Evolutionary conservation across 768 basidiomycete genomes (phyloP), one percentile per base, ranked within the genome.

Genomic region (Kwoniella botswanensis): DNA sequence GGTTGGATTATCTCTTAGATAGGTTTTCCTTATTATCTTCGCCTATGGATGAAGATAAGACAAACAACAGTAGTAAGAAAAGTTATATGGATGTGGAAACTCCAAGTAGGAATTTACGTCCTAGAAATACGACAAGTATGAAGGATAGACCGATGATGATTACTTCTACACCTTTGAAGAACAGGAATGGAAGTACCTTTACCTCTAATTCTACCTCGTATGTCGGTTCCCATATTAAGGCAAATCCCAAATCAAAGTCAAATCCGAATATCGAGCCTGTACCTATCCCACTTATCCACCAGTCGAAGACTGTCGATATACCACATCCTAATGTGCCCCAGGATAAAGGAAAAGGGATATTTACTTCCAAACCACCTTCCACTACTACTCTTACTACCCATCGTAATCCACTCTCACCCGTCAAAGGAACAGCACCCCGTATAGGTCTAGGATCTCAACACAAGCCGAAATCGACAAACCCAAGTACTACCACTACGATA

Each of bases 401-500:
- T 53, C 53, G 62, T 3, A 56, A 56, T 15, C 62, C 68, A 2
- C 35, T 70, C 2, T 70, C 68, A 43, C 68, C 68, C 21, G 17
- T 70, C 63, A 70, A 70, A 56, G 54, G 54, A 1, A n/a, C 29
- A 7, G 68, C 56, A 10, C 68, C 68, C 9, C 52, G 68, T 17
- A 64, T 70, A 35, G 68, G 68, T 22, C 35, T 70, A 17, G 59
- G 68, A 7, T 65, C 68, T 11, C 63, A 63, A 64, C 68, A 70
- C 35, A 63, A 63, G 18, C 50, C 63, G 4, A 50, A 22, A 15
- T 18, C 46, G 4, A 6, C 43, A 35, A 35, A 35, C 7, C 6
- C 35, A 35, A 35, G 35, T 35, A 6, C 7, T 4, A 26, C 21
- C 21, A 44, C 59, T 12, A 55, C 59, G 18, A 26, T 44, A 18